Percentiles rank a stretch among this genome's conserved stretches.
Conservation (phyloP, 2,329 filamentous ascomycete species). For the Trichoderma arundinaceum region DNA sequence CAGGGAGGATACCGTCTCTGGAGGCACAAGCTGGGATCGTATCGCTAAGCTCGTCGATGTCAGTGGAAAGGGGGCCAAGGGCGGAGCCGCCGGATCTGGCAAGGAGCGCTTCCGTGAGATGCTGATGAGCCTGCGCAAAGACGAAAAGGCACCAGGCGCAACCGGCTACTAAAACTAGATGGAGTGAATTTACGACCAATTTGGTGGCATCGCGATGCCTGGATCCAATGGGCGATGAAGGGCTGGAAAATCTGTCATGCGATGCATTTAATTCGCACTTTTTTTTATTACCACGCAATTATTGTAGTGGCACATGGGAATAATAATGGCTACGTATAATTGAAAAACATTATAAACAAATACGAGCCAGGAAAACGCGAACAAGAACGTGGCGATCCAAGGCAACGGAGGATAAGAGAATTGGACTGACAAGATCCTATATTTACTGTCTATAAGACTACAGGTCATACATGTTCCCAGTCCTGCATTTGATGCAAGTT, state of each 20-base stretch:
- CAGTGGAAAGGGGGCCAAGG: slow-evolving; percentile 87
- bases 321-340: slow-evolving; percentile 42
- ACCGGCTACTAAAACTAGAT: slow-evolving; percentile 59
- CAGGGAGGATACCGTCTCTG: slow-evolving; percentile 90
- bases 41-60: slow-evolving; percentile 98
- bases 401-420: not conserved
- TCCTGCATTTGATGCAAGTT: not conserved
- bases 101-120: slow-evolving; percentile 97
- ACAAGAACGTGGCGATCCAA: not conserved
- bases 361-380: slow-evolving; percentile 7
- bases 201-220: slow-evolving; percentile 16
- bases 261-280: slow-evolving; percentile 22
- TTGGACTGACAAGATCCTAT: slow-evolving; percentile 27
- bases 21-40: slow-evolving; percentile 97
- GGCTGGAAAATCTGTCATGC: slow-evolving; percentile 23
- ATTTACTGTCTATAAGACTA: slow-evolving; percentile 32
- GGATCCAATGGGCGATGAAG: not conserved
- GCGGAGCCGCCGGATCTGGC: slow-evolving; percentile 85
- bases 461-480: slow-evolving; percentile 16
- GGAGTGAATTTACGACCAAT: slow-evolving; percentile 8
- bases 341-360: slow-evolving; percentile 35
- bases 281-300: slow-evolving; percentile 33
- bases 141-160: slow-evolving; percentile 80
- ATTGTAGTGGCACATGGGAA: slow-evolving; percentile 41
- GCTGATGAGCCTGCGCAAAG: slow-evolving; percentile 85